These are phyloP conservation scores for Myochromella boudieri DNA, from an alignment of 768 basidiomycete genomes.

Conservation along the genomic window DNA sequence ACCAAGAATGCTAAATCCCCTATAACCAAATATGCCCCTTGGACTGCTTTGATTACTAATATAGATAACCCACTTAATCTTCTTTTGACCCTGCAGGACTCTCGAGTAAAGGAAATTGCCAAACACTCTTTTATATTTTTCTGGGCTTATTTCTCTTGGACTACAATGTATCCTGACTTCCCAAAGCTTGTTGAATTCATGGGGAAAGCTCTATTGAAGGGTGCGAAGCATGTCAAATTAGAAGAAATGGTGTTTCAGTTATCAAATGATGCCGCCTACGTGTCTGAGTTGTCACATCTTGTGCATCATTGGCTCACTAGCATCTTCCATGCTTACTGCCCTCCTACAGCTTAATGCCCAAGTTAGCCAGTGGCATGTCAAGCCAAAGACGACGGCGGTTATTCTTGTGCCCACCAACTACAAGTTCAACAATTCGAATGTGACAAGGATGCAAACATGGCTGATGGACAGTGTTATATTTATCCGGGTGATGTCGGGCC, in stretches of 20 bases:
- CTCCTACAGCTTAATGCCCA: slow-evolving; percentile 2
- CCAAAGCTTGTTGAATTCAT: not conserved
- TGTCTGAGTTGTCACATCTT: not conserved
- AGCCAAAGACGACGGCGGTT: slow-evolving; percentile 1
- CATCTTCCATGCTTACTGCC: not conserved
- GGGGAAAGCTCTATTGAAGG: slow-evolving; percentile 5
- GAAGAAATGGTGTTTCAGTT: not conserved
- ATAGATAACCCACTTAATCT: not conserved
- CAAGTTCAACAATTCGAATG: not conserved
- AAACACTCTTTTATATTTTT: not conserved
- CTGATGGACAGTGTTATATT: not conserved
- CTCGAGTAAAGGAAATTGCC: not conserved
- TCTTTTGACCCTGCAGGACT: too few species aligned
- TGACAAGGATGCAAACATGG: not conserved
- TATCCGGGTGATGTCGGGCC: slow-evolving; percentile 6
- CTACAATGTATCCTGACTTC: not conserved
- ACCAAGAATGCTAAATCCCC: too few species aligned
- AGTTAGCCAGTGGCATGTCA: slow-evolving; percentile 2
- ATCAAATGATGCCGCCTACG: slow-evolving; percentile 2
- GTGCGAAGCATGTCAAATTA: not conserved
- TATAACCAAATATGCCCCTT: not conserved
- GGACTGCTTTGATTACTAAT: not conserved
- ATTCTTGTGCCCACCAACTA: not conserved
- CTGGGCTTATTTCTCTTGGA: not conserved
- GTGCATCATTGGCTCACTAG: slow-evolving; percentile 1